Conservation (phyloP, 1,284 basidiomycete species). For the Boletellus dicymbophilus region DNA sequence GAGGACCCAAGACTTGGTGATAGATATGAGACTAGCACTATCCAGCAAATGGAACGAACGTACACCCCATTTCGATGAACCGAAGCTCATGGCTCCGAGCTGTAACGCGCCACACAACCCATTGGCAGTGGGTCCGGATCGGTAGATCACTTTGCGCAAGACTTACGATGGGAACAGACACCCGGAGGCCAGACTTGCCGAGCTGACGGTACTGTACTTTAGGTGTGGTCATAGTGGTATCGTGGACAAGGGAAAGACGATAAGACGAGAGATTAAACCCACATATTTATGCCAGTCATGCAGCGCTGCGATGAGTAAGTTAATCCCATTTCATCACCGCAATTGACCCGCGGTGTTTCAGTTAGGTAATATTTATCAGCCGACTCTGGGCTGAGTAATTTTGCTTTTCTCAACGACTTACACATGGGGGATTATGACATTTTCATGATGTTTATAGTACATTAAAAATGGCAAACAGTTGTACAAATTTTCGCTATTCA, state of each 20-base stretch:
- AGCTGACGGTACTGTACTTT: conserved; percentile 43
- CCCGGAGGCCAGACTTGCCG: conserved; percentile 49
- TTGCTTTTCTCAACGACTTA: too few species aligned
- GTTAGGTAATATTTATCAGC: too few species aligned
- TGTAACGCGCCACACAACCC: conserved; percentile 8
- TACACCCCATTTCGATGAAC: conserved; percentile 39
- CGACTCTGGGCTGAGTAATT: too few species aligned
- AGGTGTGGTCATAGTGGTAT: conserved; percentile 5
- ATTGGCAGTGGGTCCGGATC: background rate
- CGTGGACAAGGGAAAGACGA: background rate
- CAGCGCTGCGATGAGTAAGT: too few species aligned
- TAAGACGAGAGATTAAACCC: background rate
- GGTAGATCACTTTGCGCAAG: background rate
- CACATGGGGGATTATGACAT: too few species aligned
- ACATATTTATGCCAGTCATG: background rate
- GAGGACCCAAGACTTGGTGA: conserved; percentile 42
- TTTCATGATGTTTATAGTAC: too few species aligned
- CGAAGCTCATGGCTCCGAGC: conserved; percentile 53
- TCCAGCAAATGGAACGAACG: background rate
- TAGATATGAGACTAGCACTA: background rate
- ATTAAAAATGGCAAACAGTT: too few species aligned
- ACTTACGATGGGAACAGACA: conserved; percentile 49
- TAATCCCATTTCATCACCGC: too few species aligned
- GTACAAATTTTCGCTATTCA: too few species aligned
- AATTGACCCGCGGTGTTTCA: too few species aligned